Evolutionary conservation across 2,329 filamentous ascomycete species (phyloP), one percentile per base, ranked within the genome.

Genomic region (Hypoxylon sp.): DNA sequence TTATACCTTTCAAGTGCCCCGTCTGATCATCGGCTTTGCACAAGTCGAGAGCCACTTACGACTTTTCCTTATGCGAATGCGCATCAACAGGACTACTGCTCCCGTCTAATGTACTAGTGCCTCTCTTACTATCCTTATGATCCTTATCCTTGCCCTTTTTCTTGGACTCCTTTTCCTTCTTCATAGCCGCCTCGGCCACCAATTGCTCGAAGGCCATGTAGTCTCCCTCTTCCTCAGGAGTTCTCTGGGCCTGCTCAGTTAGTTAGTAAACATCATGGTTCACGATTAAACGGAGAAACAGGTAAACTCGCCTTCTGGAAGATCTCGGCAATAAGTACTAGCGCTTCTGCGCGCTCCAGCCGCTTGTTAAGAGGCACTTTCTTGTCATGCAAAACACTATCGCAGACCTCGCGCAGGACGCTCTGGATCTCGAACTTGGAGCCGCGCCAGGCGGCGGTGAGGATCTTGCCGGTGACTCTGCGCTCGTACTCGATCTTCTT

Each of bases 191-290:
- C 79, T 99, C 96, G 55, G 96, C 94, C 80, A 99, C 97, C 62
- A 99, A 90, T 81, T 98, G 94, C 80, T 99, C 96, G 74, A 99
- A 99, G 15, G 95, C 94, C 89, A 99, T 97, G 82, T 97, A 98
- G 76, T 98, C 96, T 71, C 96, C 95, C 81, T 99, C 96, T 83
- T 99, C 96, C 72, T 99, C 96, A 46, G 95, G 92, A 60, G 95
- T 92, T 69, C 96, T 91, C 79, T 92, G 88, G 44, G 95, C 93
- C 94, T 98, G 73, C 52, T 21, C 19, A 51, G 1, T 8, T 8
- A 15, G 57, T 71, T 65, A 71, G 72, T 69, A 35, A 54, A 48
- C 8, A 15, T 29, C 62, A 17, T 27, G 46, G 3, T 52, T 54
- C 24, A 47, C 21, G 21, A 50, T 8, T 17, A 50, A 50, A 19